Percentiles rank a stretch among this genome's conserved stretches.
Conservation (phyloP, 768 basidiomycete genomes). For the Myochromella boudieri region DNA sequence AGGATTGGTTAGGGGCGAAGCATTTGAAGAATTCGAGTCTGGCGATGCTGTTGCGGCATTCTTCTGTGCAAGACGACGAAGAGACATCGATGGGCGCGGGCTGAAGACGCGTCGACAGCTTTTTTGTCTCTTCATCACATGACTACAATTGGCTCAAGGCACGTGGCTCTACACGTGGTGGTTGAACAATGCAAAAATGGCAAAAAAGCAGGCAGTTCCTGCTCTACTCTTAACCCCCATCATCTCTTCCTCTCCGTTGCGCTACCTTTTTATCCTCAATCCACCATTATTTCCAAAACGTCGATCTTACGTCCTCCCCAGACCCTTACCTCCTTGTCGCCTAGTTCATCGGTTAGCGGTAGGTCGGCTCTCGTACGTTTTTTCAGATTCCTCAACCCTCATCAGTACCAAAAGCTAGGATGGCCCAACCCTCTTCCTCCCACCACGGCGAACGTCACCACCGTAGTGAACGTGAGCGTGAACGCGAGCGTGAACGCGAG, state of each 20-base stretch:
- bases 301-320: conserved; percentile 57
- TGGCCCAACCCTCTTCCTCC: conserved; percentile 87
- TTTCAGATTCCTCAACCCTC: conserved; percentile 10
- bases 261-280: conserved; percentile 27
- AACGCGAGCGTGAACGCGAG: conserved; percentile 43
- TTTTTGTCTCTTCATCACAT: conserved; percentile 21
- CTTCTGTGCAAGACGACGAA: conserved; percentile 61
- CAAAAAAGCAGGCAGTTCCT: conserved; percentile 27
- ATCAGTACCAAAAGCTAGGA: conserved; percentile 56
- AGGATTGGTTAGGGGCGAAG: conserved; percentile 27
- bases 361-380: conserved; percentile 17
- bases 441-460: conserved; percentile 66
- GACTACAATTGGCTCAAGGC: conserved; percentile 20
- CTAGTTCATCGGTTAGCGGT: conserved; percentile 57
- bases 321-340: conserved; percentile 76
- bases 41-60: conserved; percentile 42
- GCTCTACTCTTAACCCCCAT: conserved; percentile 29
- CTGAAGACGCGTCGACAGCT: neutral
- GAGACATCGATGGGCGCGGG: conserved; percentile 36
- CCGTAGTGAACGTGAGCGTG: conserved; percentile 41
- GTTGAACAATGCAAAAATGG: conserved; percentile 47
- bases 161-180: conserved; percentile 41
- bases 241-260: conserved; percentile 23
- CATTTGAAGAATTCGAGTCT: conserved; percentile 14
- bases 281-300: conserved; percentile 51